Base-by-base conservation (phyloP, 192 early-diverging fungal genomes). In the Chytriomyces confervae region DNA sequence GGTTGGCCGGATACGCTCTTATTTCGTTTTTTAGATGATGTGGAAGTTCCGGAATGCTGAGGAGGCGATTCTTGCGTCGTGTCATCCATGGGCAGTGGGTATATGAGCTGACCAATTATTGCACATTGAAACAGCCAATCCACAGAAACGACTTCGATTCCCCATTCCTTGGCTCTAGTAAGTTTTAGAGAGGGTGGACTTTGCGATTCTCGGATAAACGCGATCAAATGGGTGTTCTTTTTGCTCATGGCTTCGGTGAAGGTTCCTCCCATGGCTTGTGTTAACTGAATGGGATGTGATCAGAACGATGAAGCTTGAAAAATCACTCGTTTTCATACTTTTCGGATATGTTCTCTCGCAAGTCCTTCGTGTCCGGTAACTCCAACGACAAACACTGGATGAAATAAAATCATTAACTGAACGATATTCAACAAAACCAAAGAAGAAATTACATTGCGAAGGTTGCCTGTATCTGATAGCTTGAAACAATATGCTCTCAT, bases 341-440 rank as follows among this genome's bases (percentile, higher is more conserved):
- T 80, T 3, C 80, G 80, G 66, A 91, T 80, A 18, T 90, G 88
- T 16, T 84, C 83, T 7, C 91, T 83, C 71, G 88, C 88, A n/a
- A 83, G 68, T 48, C 84, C 86, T 18, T 87, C 85, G 61, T 87
- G 89, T 13, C 89, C 91, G 9, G 87, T 89, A 49, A 90, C 83
- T 27, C 89, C 87, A 7, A 90, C 79, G 16, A 49, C 66, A 62
- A 79, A 45, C 16, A 10, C 49, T 47, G 51, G 61, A 65, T 62
- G 49, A 10, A n/a, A 50, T 13, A 46, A 50, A 7, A 74, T 20
- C 9, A 53, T 50, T 64, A 44, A 20, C 23, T 45, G 7, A 84
- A 65, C 0, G 24, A 85, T 83, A 36, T 66, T 61, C 64, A 45
- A 43, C 64, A 27, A 77, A 27, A 48, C 24, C 46, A 16, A n/a